Conservation (phyloP, 371 early-diverging fungal genomes). For the Choanephora cucurbitarum region DNA sequence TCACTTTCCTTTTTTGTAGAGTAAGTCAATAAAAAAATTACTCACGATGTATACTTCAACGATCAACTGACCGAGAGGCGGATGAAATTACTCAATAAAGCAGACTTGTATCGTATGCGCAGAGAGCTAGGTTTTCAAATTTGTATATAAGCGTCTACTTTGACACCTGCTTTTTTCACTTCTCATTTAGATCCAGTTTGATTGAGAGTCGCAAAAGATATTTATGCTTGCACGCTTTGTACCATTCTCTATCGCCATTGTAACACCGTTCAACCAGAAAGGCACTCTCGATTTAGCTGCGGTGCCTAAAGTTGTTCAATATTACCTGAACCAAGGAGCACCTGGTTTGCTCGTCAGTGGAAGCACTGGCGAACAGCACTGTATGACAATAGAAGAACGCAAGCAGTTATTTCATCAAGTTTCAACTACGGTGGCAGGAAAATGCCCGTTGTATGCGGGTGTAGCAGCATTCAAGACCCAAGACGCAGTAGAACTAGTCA, state of each 20-base stretch:
- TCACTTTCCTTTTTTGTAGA: too few species aligned
- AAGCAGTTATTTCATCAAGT: conserved; percentile 24
- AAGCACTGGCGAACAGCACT: conserved; percentile 37
- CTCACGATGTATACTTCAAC: too few species aligned
- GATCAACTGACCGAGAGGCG: too few species aligned
- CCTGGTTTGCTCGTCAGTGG: conserved; percentile 38
- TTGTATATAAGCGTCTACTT: too few species aligned
- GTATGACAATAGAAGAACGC: conserved; percentile 29
- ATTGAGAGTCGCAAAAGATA: too few species aligned
- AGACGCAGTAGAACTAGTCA: conserved; percentile 30
- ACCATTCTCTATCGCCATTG: conserved; percentile 30
- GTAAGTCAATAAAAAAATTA: too few species aligned
- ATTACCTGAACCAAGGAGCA: conserved; percentile 23
- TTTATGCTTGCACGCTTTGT: conserved; percentile 15
- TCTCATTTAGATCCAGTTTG: too few species aligned
- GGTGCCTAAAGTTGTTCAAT: conserved; percentile 27
- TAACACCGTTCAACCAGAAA: conserved; percentile 29
- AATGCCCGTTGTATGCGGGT: conserved; percentile 31
- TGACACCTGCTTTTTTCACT: too few species aligned
- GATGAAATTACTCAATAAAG: too few species aligned
- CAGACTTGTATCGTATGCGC: too few species aligned
- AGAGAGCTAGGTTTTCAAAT: too few species aligned
- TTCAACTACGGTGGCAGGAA: conserved; percentile 7
- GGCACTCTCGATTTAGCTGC: conserved; percentile 22
- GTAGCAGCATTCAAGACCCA: conserved; percentile 36